Base-by-base conservation (phyloP, 1,284 basidiomycete species). In the Papiliotrema laurentii region DNA sequence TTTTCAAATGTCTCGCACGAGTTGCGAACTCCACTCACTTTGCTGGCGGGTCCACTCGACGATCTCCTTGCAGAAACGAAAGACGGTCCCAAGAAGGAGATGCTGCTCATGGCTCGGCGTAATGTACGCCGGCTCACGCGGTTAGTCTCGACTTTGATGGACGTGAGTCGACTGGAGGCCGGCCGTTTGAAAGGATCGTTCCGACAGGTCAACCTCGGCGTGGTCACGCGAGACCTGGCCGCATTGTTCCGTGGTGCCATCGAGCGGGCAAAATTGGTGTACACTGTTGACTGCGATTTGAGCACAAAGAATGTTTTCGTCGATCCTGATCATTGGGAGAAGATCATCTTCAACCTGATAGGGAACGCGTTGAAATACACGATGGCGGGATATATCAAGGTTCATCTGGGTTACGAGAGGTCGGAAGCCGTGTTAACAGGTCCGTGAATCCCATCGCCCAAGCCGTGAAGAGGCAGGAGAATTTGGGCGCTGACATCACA, bases 321-420 rank as follows among this genome's bases (percentile, higher is more conserved):
- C 43, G 70, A 72, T 54, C 54, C 63, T 0, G 75, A 76, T 24
- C 65, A 75, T 27, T 76, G 73, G 71, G 76, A 78, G 47, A 77
- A 76, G 55, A 67, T 76, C 49, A 55, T 73, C 14, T 74, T 69
- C 62, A 74, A 73, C 43, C 55, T 76, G 2, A 58, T 75, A 41
- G 67, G 66, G 3, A 76, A 76, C 51, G 72, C 69, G 4, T 52
- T 73, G 53, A 70, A 72, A 55, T 72, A 71, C 45, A 73, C 71
- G 0, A 50, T 63, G 52, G 27, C 48, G 7, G 71, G 71, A 18
- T 61, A 47, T 18, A 54, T 71, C 1, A 48, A 41, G 11, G 60
- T 73, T 18, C 47, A 33, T 1, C 49, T 72, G 13, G 36, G 34
- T 1, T 74, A 73, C 39, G 36, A 38, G 1, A 27, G 34, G 0